Percentiles rank a stretch among this genome's conserved stretches.
These are phyloP conservation scores for Apophysomyces ossiformis DNA, from an alignment of 371 early-diverging fungal species.

Conservation along the genomic window DNA sequence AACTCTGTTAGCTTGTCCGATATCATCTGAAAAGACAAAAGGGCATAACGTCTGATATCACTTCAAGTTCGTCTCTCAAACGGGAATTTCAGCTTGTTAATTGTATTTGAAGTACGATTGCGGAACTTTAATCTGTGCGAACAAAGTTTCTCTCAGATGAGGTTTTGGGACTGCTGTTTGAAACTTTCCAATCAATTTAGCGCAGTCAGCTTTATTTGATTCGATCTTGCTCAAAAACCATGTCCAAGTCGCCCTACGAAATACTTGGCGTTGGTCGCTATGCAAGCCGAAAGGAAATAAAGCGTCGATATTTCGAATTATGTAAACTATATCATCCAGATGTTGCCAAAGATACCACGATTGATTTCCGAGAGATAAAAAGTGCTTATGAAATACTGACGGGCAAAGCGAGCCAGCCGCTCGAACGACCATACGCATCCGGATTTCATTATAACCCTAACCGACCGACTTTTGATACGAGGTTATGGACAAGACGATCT, in stretches of 20 bases:
- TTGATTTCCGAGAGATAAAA: slow-evolving; percentile 34
- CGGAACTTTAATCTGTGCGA: too few species aligned
- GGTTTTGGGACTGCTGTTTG: too few species aligned
- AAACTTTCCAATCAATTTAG: too few species aligned
- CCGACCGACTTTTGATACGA: slow-evolving; percentile 18
- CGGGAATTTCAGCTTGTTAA: too few species aligned
- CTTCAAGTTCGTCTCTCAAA: too few species aligned
- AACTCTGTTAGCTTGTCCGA: too few species aligned
- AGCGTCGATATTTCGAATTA: slow-evolving; percentile 33
- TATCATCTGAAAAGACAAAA: too few species aligned
- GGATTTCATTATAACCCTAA: not conserved
- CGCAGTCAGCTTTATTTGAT: not conserved
- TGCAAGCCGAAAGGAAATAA: slow-evolving; percentile 34
- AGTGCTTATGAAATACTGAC: slow-evolving; percentile 31
- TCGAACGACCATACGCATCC: slow-evolving; percentile 11
- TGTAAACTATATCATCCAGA: slow-evolving; percentile 41
- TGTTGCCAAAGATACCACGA: slow-evolving; percentile 14
- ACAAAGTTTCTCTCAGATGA: too few species aligned
- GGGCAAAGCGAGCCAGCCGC: slow-evolving; percentile 17
- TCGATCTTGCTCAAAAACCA: not conserved
- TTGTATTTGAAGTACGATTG: too few species aligned
- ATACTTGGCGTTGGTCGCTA: slow-evolving; percentile 32
- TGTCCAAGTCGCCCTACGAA: slow-evolving; percentile 32
- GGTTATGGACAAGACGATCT: slow-evolving; percentile 6
- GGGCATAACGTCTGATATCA: too few species aligned